phyloP scores from a whole-genome alignment of 106 monocot species.

The Platanthera zijinensis region DNA sequence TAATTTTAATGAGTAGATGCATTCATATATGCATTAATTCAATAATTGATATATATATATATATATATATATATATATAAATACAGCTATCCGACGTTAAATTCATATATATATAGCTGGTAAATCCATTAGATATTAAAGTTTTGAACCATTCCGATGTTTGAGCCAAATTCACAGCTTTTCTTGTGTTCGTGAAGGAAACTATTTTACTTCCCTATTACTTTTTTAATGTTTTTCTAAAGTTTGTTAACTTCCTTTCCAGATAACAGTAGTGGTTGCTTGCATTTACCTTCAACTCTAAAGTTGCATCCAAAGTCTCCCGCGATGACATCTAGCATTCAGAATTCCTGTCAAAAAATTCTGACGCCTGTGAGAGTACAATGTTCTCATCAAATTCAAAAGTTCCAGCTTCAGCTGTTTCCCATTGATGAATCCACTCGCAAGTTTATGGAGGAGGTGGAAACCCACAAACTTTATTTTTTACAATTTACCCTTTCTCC shows the following conservation, averaged over 20 bases:
- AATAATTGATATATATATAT: background rate
- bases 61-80: no score
- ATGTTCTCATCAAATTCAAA: conserved; percentile 15
- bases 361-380: conserved; percentile 4
- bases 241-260: conserved; percentile 5
- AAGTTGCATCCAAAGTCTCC: conserved; percentile 2
- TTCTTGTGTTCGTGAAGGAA: background rate
- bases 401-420: conserved; percentile 65
- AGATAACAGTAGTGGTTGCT: conserved; percentile 14
- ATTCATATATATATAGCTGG: no score
- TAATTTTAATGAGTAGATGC: background rate
- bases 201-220: background rate
- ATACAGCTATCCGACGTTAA: no score
- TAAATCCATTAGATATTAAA: background rate
- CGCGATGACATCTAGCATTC: background rate
- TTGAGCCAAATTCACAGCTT: no score
- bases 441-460: conserved; percentile 46
- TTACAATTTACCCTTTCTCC: background rate
- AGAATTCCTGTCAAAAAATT: conserved; percentile 9
- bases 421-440: conserved; percentile 53
- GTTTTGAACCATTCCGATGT: background rate
- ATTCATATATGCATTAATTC: no score
- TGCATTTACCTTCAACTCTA: conserved; percentile 19
- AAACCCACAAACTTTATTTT: background rate
- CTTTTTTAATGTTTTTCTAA: no score